Evolutionary conservation across 2,329 filamentous ascomycete genomes (phyloP).

Genomic region (Macrophomina phaseolina): DNA sequence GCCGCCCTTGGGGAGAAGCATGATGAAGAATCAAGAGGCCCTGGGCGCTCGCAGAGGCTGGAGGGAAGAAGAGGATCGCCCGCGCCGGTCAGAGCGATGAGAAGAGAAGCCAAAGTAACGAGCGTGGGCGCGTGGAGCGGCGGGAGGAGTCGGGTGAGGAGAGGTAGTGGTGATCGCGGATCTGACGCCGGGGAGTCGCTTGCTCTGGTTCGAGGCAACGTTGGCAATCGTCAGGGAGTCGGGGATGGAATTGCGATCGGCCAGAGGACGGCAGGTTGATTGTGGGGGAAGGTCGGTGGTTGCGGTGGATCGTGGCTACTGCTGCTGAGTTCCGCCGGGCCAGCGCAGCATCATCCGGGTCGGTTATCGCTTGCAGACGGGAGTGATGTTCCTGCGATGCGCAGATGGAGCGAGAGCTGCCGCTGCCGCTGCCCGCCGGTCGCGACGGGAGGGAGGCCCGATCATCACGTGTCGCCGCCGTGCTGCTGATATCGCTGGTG

Average conservation of each 20-base stretch:
- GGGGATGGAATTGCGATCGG: conserved; percentile 17
- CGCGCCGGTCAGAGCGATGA: conserved; percentile 31
- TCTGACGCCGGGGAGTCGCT: conserved; percentile 1
- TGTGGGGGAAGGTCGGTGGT: background rate
- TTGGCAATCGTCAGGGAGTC: conserved; percentile 19
- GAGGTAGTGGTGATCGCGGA: conserved; percentile 21
- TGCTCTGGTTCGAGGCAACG: conserved; percentile 11
- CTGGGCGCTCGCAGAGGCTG: conserved; percentile 22
- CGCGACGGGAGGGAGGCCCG: conserved; percentile 4
- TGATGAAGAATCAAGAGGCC: conserved; percentile 45
- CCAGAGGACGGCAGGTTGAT: background rate
- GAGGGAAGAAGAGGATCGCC: conserved; percentile 30
- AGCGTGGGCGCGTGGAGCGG: conserved; percentile 26
- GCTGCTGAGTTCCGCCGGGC: conserved; percentile 13
- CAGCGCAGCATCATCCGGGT: conserved; percentile 19
- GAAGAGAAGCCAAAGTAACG: conserved; percentile 25
- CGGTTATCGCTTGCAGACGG: conserved; percentile 5
- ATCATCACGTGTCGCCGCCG: conserved; percentile 1
- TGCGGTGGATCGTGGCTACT: conserved; percentile 17
- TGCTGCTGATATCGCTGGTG: background rate
- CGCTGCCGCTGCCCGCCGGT: background rate
- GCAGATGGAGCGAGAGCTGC: conserved; percentile 10
- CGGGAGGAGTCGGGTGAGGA: background rate
- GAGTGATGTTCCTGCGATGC: conserved; percentile 2
- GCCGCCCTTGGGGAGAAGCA: conserved; percentile 91